A percentile compares a stretch with the other conserved stretches of the same genome.
These are phyloP conservation scores for Beta corolliflora DNA, from an alignment of 179 eudicot species.

Conservation along the genomic window DNA sequence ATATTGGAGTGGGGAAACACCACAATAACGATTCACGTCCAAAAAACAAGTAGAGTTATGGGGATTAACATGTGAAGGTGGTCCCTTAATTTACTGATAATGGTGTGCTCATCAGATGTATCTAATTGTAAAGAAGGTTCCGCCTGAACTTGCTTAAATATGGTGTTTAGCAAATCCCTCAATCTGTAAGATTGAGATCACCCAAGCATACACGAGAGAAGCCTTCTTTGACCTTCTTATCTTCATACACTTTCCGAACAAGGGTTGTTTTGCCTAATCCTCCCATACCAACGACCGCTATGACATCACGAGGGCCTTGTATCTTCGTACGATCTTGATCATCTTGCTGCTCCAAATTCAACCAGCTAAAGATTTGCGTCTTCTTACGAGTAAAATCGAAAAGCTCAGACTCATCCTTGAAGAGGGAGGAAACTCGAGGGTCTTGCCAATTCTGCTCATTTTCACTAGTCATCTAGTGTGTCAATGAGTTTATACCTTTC, in stretches of 20 bases:
- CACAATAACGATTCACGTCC: too few relatives aligned
- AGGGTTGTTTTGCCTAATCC: constrained; percentile 18
- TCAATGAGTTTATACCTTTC: not conserved
- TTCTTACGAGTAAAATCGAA: not conserved
- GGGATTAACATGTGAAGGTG: too few relatives aligned
- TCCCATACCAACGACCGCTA: constrained; percentile 11
- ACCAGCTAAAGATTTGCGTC: not conserved
- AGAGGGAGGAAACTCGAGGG: not conserved
- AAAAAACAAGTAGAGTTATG: too few relatives aligned
- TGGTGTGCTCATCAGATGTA: constrained; percentile 9
- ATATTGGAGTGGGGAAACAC: too few relatives aligned
- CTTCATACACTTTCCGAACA: not conserved
- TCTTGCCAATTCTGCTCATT: not conserved
- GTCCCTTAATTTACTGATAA: constrained; percentile 14
- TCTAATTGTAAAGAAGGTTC: not conserved
- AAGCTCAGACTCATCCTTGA: constrained; percentile 4
- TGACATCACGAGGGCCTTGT: not conserved
- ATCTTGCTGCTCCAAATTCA: not conserved
- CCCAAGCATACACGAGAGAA: too few relatives aligned
- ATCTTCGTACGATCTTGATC: too few relatives aligned
- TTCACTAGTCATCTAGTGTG: not conserved
- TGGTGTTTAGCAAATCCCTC: constrained; percentile 12
- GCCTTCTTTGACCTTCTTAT: too few relatives aligned
- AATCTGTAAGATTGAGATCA: not conserved
- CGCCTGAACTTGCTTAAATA: not conserved